These are phyloP conservation scores for Picochlorum costavermella DNA, from an alignment of 139 green algal genomes.

Conservation along the genomic window DNA sequence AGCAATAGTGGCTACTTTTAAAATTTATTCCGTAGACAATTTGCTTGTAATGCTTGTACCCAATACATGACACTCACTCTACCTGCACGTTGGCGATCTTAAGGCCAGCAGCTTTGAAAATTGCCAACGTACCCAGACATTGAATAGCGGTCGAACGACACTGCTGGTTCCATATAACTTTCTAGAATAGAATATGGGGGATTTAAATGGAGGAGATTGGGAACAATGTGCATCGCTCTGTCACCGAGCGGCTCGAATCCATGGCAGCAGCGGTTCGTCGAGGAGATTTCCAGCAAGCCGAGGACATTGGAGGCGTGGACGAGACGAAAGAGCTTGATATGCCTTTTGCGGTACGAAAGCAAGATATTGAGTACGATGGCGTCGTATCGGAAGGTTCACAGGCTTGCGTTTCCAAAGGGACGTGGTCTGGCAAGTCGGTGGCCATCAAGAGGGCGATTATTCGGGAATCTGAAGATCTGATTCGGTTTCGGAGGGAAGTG, in stretches of 20 bases:
- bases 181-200: no score
- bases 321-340: neutral
- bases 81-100: no score
- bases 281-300: slow-evolving; percentile 33
- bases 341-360: neutral
- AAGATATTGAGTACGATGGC: neutral
- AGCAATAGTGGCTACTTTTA: neutral
- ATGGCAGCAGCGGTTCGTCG: slow-evolving; percentile 26
- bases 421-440: slow-evolving; percentile 27
- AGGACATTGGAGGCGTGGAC: slow-evolving; percentile 1
- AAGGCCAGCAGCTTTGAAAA: no score
- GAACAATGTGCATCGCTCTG: no score
- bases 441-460: slow-evolving; percentile 57
- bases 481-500: slow-evolving; percentile 59
- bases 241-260: neutral
- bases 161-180: no score
- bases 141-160: no score
- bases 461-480: slow-evolving; percentile 46
- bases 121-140: no score
- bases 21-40: neutral
- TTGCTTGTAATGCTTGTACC: neutral
- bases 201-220: no score
- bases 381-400: slow-evolving; percentile 31
- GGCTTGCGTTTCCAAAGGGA: slow-evolving; percentile 29
- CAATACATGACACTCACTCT: no score